phyloP scores from a whole-genome alignment of 495 filamentous ascomycete genomes.

The Viridothelium virens region DNA sequence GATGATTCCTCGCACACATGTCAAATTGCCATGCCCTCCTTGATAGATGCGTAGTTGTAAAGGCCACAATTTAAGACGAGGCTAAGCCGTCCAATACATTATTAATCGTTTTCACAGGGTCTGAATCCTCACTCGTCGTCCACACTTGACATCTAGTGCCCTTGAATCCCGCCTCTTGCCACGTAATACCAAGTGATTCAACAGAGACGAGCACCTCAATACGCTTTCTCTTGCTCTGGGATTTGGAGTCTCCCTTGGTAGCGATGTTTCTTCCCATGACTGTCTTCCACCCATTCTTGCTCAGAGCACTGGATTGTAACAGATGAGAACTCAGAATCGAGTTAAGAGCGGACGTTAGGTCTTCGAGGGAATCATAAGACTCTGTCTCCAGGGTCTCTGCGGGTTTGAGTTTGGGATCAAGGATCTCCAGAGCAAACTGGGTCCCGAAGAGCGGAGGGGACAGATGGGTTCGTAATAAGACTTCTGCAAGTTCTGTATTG shows the following conservation, averaged over 20 bases:
- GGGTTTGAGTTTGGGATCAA: background rate
- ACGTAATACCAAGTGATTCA: background rate
- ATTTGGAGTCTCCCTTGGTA: background rate
- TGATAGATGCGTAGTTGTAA: no score
- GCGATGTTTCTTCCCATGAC: background rate
- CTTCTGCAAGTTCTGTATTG: background rate
- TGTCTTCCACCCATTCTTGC: background rate
- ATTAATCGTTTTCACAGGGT: background rate
- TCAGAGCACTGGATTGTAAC: background rate
- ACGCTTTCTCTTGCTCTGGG: background rate
- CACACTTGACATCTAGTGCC: background rate
- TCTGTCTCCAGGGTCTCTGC: background rate
- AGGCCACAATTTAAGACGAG: background rate
- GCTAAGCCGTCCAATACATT: background rate
- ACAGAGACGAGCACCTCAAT: background rate
- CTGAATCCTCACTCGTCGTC: background rate
- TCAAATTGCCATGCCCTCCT: background rate
- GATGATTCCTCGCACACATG: no score
- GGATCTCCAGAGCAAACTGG: background rate
- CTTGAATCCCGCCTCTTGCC: background rate
- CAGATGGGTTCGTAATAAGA: conserved; percentile 11
- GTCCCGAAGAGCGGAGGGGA: conserved; percentile 6
- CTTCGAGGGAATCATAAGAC: background rate
- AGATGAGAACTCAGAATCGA: background rate
- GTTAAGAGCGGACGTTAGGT: background rate